Percentiles rank a stretch among this genome's conserved stretches.
These are phyloP conservation scores for Abortiporus biennis DNA, from an alignment of 1,284 basidiomycete genomes.

Conservation along the genomic window DNA sequence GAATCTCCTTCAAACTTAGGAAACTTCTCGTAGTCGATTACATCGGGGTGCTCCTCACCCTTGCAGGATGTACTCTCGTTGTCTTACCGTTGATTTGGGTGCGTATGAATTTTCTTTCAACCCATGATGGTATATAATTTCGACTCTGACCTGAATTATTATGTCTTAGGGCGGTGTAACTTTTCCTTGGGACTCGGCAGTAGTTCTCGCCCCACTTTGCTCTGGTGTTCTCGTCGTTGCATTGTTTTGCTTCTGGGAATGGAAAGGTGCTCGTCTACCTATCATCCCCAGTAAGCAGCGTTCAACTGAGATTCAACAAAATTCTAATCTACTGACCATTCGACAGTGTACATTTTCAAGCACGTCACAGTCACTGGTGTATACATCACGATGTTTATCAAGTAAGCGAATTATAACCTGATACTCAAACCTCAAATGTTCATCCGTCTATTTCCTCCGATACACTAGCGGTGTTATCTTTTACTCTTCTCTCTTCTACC, in stretches of 20 bases:
- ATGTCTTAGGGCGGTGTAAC: slow-evolving; percentile 53
- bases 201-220: slow-evolving; percentile 56
- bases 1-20: slow-evolving; percentile 19
- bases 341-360: slow-evolving; percentile 65
- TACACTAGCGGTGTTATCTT: slow-evolving; percentile 46
- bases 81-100: slow-evolving; percentile 75
- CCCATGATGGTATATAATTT: background rate
- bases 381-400: slow-evolving; percentile 62
- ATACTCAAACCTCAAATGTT: no score
- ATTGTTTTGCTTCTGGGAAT: slow-evolving; percentile 69
- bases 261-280: slow-evolving; percentile 60
- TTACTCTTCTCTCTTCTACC: slow-evolving; percentile 55
- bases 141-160: background rate
- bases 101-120: slow-evolving; percentile 15
- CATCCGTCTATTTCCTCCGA: background rate
- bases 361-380: slow-evolving; percentile 64
- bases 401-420: slow-evolving; percentile 33
- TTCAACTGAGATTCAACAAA: background rate
- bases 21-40: slow-evolving; percentile 73
- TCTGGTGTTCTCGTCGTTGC: slow-evolving; percentile 48
- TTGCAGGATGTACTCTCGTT: slow-evolving; percentile 56
- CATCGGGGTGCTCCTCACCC: slow-evolving; percentile 50
- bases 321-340: background rate
- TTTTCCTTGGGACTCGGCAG: slow-evolving; percentile 61
- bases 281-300: slow-evolving; percentile 55